Base-by-base conservation (phyloP, 768 basidiomycete genomes). In the Rhizopogon roseolus region DNA sequence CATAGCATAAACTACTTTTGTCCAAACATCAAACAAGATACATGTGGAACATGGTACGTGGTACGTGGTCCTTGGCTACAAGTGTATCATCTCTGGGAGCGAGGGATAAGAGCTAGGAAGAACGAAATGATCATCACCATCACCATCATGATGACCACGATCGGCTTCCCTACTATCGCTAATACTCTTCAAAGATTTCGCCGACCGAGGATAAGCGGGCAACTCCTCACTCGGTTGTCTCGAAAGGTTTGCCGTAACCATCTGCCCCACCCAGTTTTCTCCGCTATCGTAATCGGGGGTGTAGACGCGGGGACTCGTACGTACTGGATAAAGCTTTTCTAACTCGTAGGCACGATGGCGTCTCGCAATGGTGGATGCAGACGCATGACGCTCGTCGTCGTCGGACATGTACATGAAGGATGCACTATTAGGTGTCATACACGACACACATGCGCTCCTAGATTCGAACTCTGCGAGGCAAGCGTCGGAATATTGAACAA, bases 161-260 rank as follows among this genome's bases (percentile, higher is more conserved):
- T 51, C 27, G 16, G 3, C 29, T 14, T 28, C 19, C 17, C 4
- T 28, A 36, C 34, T 36, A 36, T 10, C 13, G 2, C 22, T 22
- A 22, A 22, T 22, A 22, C 19, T 17, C 25, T 10, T 8, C 10
- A 19, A 25, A 6, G 19, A 49, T n/a, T 36, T 16, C 6, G 7
- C 29, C 19, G 51, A 52, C 34, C 13, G 29, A 45, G 45, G 51
- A 45, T 52, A 52, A 49, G 51, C 42, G 10, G 45, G 51, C 17
- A 50, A 16, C 19, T 49, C 41, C 34, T 50, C 51, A 48, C 45
- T 52, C 11, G 45, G 27, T n/a, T n/a, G 25, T 34, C 10, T 17
- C 10, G 14, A 22, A 22, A 0, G 10, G n/a, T 9, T n/a, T 16
- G 49, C 29, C 46, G 27, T 48, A 17, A 50, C 17, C 11, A 52